These are phyloP conservation scores for Agroathelia rolfsii DNA, from an alignment of 1,284 basidiomycete genomes.

Conservation along the genomic window DNA sequence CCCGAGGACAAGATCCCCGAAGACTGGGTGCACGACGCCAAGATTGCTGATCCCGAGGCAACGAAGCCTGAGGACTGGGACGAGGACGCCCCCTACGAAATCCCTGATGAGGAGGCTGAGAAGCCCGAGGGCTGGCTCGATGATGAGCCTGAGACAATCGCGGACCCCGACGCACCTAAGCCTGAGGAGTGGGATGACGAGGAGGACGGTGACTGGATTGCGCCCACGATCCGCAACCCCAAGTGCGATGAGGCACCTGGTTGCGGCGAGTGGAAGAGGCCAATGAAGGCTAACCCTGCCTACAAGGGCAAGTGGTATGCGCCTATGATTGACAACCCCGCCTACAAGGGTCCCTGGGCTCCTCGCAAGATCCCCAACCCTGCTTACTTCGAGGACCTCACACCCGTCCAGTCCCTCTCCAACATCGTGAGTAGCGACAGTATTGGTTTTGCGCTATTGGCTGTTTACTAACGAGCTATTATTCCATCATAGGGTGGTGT, in stretches of 20 bases:
- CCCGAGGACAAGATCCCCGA: constrained; percentile 84
- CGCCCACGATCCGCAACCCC: constrained; percentile 83
- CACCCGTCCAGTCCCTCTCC: constrained; percentile 75
- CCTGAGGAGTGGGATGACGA: constrained; percentile 99
- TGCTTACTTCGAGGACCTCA: constrained; percentile 81
- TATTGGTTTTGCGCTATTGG: neutral
- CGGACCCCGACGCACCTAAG: constrained; percentile 93
- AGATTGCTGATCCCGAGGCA: constrained; percentile 80
- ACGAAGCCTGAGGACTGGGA: constrained; percentile 95
- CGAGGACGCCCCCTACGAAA: constrained; percentile 86
- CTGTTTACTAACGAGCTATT: constrained; percentile 10
- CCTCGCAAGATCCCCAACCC: constrained; percentile 93
- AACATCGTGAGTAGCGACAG: constrained; percentile 54
- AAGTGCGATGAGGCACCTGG: constrained; percentile 85
- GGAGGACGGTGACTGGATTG: constrained; percentile 97
- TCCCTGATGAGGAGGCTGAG: constrained; percentile 77
- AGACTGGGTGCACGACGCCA: constrained; percentile 88
- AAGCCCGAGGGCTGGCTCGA: constrained; percentile 97
- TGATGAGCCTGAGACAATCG: constrained; percentile 72
- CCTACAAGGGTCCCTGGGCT: constrained; percentile 93
- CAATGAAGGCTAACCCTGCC: constrained; percentile 81
- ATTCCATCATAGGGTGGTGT: constrained; percentile 67
- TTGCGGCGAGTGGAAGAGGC: constrained; percentile 90
- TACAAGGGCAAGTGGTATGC: constrained; percentile 97
- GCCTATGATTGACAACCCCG: constrained; percentile 93